A percentile compares a stretch with the other conserved stretches of the same genome.
Evolutionary conservation across 352 stramenopile species (phyloP).

Genomic region (Phytophthora litchii): DNA sequence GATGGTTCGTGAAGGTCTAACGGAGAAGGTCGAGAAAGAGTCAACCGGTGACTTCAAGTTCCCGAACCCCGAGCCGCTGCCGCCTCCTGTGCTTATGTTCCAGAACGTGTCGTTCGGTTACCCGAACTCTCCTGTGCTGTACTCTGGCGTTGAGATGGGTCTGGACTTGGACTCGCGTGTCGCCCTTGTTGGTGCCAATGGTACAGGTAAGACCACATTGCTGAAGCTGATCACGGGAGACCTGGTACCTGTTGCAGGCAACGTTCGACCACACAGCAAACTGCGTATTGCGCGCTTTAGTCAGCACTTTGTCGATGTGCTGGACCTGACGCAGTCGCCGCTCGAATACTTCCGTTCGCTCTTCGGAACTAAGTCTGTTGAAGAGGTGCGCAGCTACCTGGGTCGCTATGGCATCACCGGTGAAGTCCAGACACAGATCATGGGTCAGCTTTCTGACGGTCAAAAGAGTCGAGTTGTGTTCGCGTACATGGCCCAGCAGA

Average conservation of each 20-base stretch:
- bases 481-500: slow-evolving; percentile 96
- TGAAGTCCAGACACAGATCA: slow-evolving; percentile 96
- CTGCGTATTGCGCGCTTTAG: slow-evolving; percentile 97
- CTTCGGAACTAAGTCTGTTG: slow-evolving; percentile 93
- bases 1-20: slow-evolving; percentile 96
- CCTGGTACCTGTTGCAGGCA: slow-evolving; percentile 92
- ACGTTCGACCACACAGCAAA: slow-evolving; percentile 96
- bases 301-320: slow-evolving; percentile 98
- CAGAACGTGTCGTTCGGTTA: slow-evolving; percentile 98
- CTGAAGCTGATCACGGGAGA: slow-evolving; percentile 98
- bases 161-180: slow-evolving; percentile 98
- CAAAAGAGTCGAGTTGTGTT: slow-evolving; percentile 98
- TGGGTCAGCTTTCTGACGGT: slow-evolving; percentile 95
- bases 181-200: slow-evolving; percentile 96
- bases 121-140: slow-evolving; percentile 91
- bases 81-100: slow-evolving; percentile 97
- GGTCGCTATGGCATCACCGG: slow-evolving; percentile 96
- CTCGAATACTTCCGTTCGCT: slow-evolving; percentile 97
- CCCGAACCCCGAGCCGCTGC: slow-evolving; percentile 94
- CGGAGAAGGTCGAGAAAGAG: slow-evolving; percentile 93
- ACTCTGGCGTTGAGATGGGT: slow-evolving; percentile 94
- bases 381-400: slow-evolving; percentile 96
- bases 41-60: slow-evolving; percentile 95
- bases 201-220: slow-evolving; percentile 96
- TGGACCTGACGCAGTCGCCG: slow-evolving; percentile 95